Percentiles rank a stretch among this genome's conserved stretches.
Conservation (phyloP, 345 rosid species). For the Rhizophora mangle region DNA sequence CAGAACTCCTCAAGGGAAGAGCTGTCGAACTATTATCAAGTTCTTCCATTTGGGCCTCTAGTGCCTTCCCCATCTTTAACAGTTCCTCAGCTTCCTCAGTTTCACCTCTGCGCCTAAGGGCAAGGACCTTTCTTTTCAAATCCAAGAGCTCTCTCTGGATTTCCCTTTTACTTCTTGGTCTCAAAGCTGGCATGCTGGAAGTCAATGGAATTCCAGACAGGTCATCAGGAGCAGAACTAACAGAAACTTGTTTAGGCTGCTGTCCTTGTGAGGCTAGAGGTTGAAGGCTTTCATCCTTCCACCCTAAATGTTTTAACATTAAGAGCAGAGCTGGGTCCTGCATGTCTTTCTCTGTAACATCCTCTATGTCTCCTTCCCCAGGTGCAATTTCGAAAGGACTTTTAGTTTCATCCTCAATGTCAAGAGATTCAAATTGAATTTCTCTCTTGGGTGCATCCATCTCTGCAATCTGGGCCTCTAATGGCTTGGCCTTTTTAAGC, state of each 20-base stretch:
- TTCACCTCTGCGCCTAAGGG: slow-evolving; percentile 52
- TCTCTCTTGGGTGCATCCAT: slow-evolving; percentile 48
- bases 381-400: slow-evolving; percentile 20
- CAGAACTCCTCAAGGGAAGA: slow-evolving; percentile 10
- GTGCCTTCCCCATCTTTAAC: slow-evolving; percentile 37
- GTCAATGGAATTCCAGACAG: slow-evolving; percentile 9
- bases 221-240: slow-evolving; percentile 25
- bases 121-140: slow-evolving; percentile 59
- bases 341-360: slow-evolving; percentile 57
- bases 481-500: slow-evolving; percentile 47
- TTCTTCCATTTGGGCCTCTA: slow-evolving; percentile 56
- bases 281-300: slow-evolving; percentile 50
- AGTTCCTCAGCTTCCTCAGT: slow-evolving; percentile 51
- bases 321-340: slow-evolving; percentile 50
- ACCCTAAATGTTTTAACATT: slow-evolving; percentile 51
- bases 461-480: slow-evolving; percentile 61
- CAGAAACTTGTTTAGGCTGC: slow-evolving; percentile 22
- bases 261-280: slow-evolving; percentile 18
- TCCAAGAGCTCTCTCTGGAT: slow-evolving; percentile 56
- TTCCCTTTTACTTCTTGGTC: slow-evolving; percentile 46
- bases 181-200: slow-evolving; percentile 12
- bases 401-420: slow-evolving; percentile 17
- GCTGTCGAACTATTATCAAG: slow-evolving; percentile 27
- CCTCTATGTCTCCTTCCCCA: slow-evolving; percentile 37
- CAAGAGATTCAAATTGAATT: slow-evolving; percentile 24